Base-by-base conservation (phyloP, 768 basidiomycete species). In the Pholiota microspora region DNA sequence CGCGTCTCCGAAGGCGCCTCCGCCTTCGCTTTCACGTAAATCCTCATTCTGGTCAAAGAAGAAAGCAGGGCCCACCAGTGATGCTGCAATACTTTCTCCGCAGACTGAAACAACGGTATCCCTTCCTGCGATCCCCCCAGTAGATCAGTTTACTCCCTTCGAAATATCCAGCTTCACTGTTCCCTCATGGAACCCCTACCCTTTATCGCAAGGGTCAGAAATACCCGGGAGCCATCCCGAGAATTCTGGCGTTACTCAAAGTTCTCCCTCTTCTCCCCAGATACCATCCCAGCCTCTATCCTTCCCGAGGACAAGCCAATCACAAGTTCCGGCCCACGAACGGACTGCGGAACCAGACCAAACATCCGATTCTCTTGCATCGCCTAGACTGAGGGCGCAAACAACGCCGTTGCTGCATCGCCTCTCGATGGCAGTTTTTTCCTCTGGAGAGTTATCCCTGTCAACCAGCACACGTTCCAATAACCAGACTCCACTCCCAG, bases 351-450 rank as follows among this genome's bases (percentile, higher is more conserved):
- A 8, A 23, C n/a, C n/a, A n/a, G n/a, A n/a, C n/a, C 40, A 42
- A 21, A 51, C 40, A 2, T 12, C 38, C 12, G 51, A 51, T 23
- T 32, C 51, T 31, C 27, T 29, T 21, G 31, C 38, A 5, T 16
- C 38, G 18, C n/a, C 51, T 31, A 63, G 71, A 54, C 68, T 68
- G 18, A 75, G 77, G n/a, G 71, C 71, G 16, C 73, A 81, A 29
- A 87, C 88, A 18, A 89, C 89, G 3, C 85, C 87, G 16, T 70
- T 89, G 49, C 66, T 90, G 34, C 85, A 85, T 64, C 83, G 89
- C 38, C 69, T 89, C 58, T 90, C 88, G 7, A 69, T 88, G 57
- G 85, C 82, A 60, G 69, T 88, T 34, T 84, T 89, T 54, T 76
- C 80, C 7, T 74, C 75, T 36, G 71, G 76, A 13, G 71, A 64